Evolutionary conservation across 306 rosid species (phyloP).

Genomic region (Fragaria iinumae): DNA sequence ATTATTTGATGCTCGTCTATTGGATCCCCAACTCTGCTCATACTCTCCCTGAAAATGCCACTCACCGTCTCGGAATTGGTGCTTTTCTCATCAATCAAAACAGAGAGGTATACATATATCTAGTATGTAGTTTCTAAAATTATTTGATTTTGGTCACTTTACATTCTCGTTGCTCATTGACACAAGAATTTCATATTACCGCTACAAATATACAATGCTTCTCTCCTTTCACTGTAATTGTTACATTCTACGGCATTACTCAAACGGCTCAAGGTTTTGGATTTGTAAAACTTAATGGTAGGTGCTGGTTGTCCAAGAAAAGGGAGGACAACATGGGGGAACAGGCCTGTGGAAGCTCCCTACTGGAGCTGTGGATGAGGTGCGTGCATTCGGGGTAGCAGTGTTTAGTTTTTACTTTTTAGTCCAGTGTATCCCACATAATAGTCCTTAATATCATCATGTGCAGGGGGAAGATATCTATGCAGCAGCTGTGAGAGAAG

Average conservation of each 20-base stretch:
- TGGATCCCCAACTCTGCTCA: constrained; percentile 64
- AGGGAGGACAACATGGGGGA: constrained; percentile 54
- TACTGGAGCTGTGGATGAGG: constrained; percentile 86
- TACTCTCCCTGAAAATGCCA: constrained; percentile 50
- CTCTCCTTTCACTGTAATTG: not conserved
- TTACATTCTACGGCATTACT: not conserved
- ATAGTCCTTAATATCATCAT: constrained; percentile 7
- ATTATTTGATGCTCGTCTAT: constrained; percentile 70
- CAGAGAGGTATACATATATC: not conserved
- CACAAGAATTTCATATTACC: not conserved
- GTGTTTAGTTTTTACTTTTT: not conserved
- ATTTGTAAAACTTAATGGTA: constrained; percentile 17
- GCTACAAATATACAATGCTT: not conserved
- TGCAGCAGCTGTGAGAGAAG: constrained; percentile 81
- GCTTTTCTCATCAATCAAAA: constrained; percentile 4
- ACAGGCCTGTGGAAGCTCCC: constrained; percentile 79
- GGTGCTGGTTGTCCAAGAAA: constrained; percentile 90
- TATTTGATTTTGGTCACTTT: too few species aligned
- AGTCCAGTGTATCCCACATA: constrained; percentile 16
- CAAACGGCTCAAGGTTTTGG: constrained; percentile 6
- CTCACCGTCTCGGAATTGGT: constrained; percentile 10
- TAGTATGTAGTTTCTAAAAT: too few species aligned
- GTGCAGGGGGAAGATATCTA: constrained; percentile 78
- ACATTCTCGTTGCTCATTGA: not conserved
- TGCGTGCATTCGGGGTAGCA: constrained; percentile 18